Percentiles rank a stretch among this genome's conserved stretches.
Conservation (phyloP, 441 rosid genomes). For the Gossypium trilobum region DNA sequence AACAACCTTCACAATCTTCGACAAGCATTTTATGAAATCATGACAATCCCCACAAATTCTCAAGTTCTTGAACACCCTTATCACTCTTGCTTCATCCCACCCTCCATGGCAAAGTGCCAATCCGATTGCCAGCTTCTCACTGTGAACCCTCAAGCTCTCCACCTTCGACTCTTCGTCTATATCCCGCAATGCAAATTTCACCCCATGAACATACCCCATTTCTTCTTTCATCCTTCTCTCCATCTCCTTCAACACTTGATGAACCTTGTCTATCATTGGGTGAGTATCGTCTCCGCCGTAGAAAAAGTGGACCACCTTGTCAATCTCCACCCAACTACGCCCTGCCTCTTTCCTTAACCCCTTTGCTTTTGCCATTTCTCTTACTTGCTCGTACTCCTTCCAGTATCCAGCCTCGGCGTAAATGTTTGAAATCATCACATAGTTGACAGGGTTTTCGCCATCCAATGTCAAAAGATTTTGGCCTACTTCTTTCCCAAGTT, state of each 20-base stretch:
- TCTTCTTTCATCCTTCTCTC: slow-evolving; percentile 65
- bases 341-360: slow-evolving; percentile 67
- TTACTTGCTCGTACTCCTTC: slow-evolving; percentile 45
- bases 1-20: slow-evolving; percentile 32
- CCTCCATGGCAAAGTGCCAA: slow-evolving; percentile 40
- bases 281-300: slow-evolving; percentile 55
- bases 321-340: slow-evolving; percentile 75
- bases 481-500: slow-evolving; percentile 64
- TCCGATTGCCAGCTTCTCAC: slow-evolving; percentile 59
- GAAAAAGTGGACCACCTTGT: slow-evolving; percentile 52
- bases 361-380: slow-evolving; percentile 39
- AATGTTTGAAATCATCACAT: slow-evolving; percentile 77
- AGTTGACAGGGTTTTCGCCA: slow-evolving; percentile 54
- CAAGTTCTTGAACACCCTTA: slow-evolving; percentile 51
- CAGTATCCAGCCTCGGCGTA: slow-evolving; percentile 67
- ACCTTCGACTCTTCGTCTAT: slow-evolving; percentile 67
- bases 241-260: slow-evolving; percentile 41
- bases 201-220: slow-evolving; percentile 41
- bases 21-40: slow-evolving; percentile 42
- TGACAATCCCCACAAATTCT: slow-evolving; percentile 54
- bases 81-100: slow-evolving; percentile 26
- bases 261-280: slow-evolving; percentile 41
- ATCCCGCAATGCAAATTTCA: slow-evolving; percentile 52
- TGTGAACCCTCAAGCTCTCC: slow-evolving; percentile 50
- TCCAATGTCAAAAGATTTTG: slow-evolving; percentile 48